Base-by-base conservation (phyloP, 2,329 filamentous ascomycete genomes). In the Colletotrichum kahawae region DNA sequence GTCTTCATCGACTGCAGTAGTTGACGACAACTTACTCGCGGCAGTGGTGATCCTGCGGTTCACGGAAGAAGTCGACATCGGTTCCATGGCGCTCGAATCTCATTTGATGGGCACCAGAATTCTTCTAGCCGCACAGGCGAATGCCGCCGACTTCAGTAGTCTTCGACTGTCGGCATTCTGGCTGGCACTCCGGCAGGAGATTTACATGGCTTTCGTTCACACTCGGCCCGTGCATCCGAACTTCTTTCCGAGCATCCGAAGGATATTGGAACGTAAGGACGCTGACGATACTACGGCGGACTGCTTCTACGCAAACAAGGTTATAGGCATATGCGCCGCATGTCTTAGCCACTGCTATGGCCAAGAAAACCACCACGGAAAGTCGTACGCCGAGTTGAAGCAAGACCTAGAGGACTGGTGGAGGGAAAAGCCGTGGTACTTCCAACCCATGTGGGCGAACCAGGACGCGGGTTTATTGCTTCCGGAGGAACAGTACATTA, bases 131-230 rank as follows among this genome's bases (percentile, higher is more conserved):
- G 81, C 80, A 2, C 81, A 82, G 7, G 78, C 81, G 33, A 80
- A 78, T 43, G 64, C 80, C 4, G 68, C 77, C 10, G 77, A 81
- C 16, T 81, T 82, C n/a, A 80, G 78, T 13, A 79, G 80, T 7
- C 76, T 82, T 4, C 79, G 80, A 0, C 76, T 80, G 1, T 80
- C 81, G 5, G 79, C 80, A 2, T 82, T 82, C 51, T 82, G 79
- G 81, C 77, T 81, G 2, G 81, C 79, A 2, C 71, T 82, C 3
- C 77, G 77, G 9, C 81, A 81, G 57, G 81, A 82, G 56, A 81
- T 82, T 34, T 79, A 82, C 51, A 81, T 81, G 79, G 79, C 81
- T 5, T 81, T 82, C 21, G 78, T 80, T 29, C 81, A 82, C n/a
- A 76, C 77, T 2, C 79, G 81, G 2, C 78, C 80, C 0, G 81